Evolutionary conservation across 148 eudicot species (phyloP).

Genomic region (Dysphania ambrosioides): DNA sequence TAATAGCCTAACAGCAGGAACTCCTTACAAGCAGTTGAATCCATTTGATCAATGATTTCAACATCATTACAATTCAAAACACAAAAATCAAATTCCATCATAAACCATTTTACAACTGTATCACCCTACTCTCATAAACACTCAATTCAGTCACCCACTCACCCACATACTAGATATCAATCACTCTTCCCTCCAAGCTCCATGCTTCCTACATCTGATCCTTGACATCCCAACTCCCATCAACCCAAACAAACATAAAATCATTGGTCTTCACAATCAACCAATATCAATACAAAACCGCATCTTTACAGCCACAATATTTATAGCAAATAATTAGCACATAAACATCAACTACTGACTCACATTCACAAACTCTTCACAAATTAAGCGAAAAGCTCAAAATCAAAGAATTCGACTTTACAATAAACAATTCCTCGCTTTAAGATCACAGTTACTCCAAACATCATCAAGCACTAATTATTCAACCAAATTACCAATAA

Average conservation of each 20-base stretch:
- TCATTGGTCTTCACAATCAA: neutral
- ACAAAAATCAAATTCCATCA: neutral
- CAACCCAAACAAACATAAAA: neutral
- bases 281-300: too few species aligned
- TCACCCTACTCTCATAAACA: neutral
- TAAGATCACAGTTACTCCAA: too few species aligned
- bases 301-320: too few species aligned
- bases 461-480: too few species aligned
- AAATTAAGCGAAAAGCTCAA: conserved; percentile 3
- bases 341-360: too few species aligned
- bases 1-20: neutral
- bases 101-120: neutral
- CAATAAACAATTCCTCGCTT: too few species aligned
- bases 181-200: neutral
- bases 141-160: neutral
- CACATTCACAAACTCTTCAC: neutral
- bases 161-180: neutral
- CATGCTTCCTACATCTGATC: neutral
- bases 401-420: neutral
- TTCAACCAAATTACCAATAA: too few species aligned
- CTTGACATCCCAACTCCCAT: neutral
- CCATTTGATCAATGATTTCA: neutral
- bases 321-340: too few species aligned
- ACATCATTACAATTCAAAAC: neutral
- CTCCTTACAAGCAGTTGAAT: neutral